phyloP scores from a whole-genome alignment of 2,329 filamentous ascomycete species.

The Epichloe glyceriae region DNA sequence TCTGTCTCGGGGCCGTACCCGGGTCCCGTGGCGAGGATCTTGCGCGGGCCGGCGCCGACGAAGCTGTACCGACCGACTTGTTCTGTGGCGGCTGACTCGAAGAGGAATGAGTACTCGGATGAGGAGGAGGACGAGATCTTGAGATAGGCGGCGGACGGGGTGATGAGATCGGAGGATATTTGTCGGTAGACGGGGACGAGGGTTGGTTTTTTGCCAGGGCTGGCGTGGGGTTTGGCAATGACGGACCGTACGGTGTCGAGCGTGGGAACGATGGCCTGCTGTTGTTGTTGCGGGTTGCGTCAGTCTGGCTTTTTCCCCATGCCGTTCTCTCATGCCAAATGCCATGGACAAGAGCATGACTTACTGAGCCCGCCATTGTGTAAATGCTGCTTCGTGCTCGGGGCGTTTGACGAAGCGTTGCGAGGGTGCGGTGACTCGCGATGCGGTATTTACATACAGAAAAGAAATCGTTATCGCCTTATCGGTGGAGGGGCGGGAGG shows the following conservation, averaged over 20 bases:
- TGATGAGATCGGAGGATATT: slow-evolving; percentile 84
- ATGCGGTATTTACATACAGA: background rate
- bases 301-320: background rate
- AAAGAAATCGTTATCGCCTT: background rate
- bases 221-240: slow-evolving; percentile 23
- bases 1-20: slow-evolving; percentile 77
- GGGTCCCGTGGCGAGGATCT: slow-evolving; percentile 76
- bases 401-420: background rate
- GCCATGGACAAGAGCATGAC: slow-evolving; percentile 2
- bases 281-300: slow-evolving; percentile 6
- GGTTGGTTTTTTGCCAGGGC: slow-evolving; percentile 37
- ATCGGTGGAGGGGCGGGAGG: background rate
- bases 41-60: slow-evolving; percentile 66
- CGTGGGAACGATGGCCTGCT: slow-evolving; percentile 31
- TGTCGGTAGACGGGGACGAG: slow-evolving; percentile 73
- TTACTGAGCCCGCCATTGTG: slow-evolving; percentile 19
- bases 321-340: too few relatives aligned
- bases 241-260: slow-evolving; percentile 33
- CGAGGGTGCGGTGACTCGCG: background rate
- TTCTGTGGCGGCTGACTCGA: slow-evolving; percentile 90
- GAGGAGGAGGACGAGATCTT: slow-evolving; percentile 60
- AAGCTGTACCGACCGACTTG: slow-evolving; percentile 93
- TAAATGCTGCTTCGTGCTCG: background rate
- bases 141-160: slow-evolving; percentile 87
- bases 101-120: slow-evolving; percentile 79